Percentiles rank a stretch among this genome's conserved stretches.
These are phyloP conservation scores for Alternaria burnsii DNA, from an alignment of 2,329 filamentous ascomycete species.

Conservation along the genomic window DNA sequence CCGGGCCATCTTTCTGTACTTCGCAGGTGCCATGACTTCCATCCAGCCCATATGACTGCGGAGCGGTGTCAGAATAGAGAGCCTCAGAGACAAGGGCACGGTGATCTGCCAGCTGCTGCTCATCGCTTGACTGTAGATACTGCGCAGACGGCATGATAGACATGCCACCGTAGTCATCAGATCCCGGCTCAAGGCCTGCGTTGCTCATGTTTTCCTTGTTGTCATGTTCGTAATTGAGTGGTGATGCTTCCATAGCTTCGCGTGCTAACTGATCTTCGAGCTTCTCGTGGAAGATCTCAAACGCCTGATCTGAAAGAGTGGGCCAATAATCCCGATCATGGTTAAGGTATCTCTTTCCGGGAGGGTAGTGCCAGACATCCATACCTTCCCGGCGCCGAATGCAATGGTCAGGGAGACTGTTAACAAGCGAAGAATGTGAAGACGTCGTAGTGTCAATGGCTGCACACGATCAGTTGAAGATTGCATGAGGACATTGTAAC, in stretches of 20 bases:
- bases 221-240: slow-evolving; percentile 29
- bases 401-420: not conserved
- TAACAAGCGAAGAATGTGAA: not conserved
- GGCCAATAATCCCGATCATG: slow-evolving; percentile 20
- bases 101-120: slow-evolving; percentile 5
- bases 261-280: slow-evolving; percentile 29
- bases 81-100: slow-evolving; percentile 13
- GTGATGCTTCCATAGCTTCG: slow-evolving; percentile 28
- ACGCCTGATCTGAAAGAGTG: slow-evolving; percentile 16
- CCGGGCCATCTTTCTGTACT: not conserved
- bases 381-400: slow-evolving; percentile 9
- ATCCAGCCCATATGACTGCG: slow-evolving; percentile 25
- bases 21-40: slow-evolving; percentile 16
- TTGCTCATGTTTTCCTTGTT: slow-evolving; percentile 31
- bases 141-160: slow-evolving; percentile 27
- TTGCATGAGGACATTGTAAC: not conserved
- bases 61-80: slow-evolving; percentile 13
- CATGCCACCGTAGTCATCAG: slow-evolving; percentile 13
- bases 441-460: not conserved
- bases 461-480: slow-evolving; percentile 7
- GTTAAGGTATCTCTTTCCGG: slow-evolving; percentile 12
- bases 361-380: slow-evolving; percentile 7
- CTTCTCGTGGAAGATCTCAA: slow-evolving; percentile 27
- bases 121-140: slow-evolving; percentile 16
- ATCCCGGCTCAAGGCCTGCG: slow-evolving; percentile 4